phyloP scores from a whole-genome alignment of 169 alveolate species.

The Plasmodium blacklocki region DNA sequence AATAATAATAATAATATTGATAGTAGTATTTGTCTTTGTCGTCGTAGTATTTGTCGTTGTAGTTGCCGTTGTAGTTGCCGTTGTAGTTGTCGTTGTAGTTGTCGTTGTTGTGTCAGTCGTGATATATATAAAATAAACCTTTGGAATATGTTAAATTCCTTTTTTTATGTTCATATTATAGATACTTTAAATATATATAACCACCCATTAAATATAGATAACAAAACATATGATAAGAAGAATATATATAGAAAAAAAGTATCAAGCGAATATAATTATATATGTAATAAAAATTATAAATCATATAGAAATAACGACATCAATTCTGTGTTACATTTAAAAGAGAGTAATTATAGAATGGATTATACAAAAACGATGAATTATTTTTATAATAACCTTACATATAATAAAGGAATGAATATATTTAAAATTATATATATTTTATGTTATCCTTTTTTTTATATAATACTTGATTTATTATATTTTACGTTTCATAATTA shows the following conservation, averaged over 20 bases:
- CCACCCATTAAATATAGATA: slow-evolving; percentile 18
- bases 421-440: slow-evolving; percentile 32
- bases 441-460: slow-evolving; percentile 17
- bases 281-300: neutral
- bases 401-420: slow-evolving; percentile 65
- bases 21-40: no score
- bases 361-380: neutral
- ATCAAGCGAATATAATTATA: neutral
- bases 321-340: no score
- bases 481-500: slow-evolving; percentile 35
- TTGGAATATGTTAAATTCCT: slow-evolving; percentile 21
- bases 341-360: no score
- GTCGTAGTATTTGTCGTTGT: no score
- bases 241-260: neutral
- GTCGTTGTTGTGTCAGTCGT: no score
- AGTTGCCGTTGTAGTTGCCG: no score
- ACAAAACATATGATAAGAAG: neutral
- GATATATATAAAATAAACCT: neutral
- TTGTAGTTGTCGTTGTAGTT: no score
- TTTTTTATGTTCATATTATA: slow-evolving; percentile 19
- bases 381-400: slow-evolving; percentile 46
- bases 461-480: slow-evolving; percentile 22
- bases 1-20: no score
- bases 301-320: no score
- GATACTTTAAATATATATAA: slow-evolving; percentile 46